These are phyloP conservation scores for Dictyostelium firmibasis DNA, from an alignment of 78 protist genomes.

Conservation along the genomic window DNA sequence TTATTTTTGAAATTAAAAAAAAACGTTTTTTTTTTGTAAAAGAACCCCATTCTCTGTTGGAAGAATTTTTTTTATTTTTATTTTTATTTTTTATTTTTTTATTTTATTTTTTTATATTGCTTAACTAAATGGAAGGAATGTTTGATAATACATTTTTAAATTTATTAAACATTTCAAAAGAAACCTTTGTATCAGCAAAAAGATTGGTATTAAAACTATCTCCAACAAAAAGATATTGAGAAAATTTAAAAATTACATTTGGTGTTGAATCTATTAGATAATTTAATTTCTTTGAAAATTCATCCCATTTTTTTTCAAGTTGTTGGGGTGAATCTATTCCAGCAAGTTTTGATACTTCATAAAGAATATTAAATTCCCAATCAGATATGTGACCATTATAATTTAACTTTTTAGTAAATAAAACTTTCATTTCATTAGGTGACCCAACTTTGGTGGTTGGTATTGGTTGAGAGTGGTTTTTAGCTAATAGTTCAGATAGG, in stretches of 20 bases:
- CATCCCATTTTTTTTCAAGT: not conserved
- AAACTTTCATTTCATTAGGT: not conserved
- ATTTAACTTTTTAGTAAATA: not conserved
- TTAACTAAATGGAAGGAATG: not conserved
- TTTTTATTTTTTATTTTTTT: not conserved
- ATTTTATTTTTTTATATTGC: not conserved
- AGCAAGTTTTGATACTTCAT: not conserved
- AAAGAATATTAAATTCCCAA: not conserved
- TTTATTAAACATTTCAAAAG: not conserved
- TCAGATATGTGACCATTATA: not conserved
- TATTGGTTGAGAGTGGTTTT: not conserved
- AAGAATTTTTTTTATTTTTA: not conserved
- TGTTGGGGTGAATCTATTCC: not conserved
- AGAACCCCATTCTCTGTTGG: too few species aligned
- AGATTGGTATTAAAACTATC: not conserved
- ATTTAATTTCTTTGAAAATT: not conserved
- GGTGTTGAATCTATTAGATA: not conserved
- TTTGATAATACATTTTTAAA: not conserved
- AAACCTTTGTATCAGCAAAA: not conserved
- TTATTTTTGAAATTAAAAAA: too few species aligned
- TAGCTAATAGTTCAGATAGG: not conserved
- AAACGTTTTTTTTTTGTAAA: too few species aligned
- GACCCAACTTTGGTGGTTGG: not conserved
- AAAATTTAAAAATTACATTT: not conserved
- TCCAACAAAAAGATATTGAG: not conserved